Base-by-base conservation (phyloP, 2,329 filamentous ascomycete species). In the Phialophora chinensis region DNA sequence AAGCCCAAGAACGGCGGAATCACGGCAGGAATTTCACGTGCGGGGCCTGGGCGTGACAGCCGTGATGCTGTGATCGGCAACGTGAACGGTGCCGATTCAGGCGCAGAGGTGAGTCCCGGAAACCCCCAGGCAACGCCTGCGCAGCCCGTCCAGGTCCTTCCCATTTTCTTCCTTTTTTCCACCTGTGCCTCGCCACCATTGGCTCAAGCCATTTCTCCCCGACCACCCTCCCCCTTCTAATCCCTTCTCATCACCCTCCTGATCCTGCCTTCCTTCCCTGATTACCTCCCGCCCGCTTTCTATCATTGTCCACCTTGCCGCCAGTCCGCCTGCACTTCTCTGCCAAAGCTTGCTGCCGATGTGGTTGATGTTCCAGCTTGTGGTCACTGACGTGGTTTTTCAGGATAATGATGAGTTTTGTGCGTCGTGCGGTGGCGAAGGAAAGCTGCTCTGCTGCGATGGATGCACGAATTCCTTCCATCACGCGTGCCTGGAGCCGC, bases 371-470 rank as follows among this genome's bases (percentile, higher is more conserved):
- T 60, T 58, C 38, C 59, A 66, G 38, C 50, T 58, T 49, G 31
- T 66, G 60, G 58, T 38, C n/a, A 49, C 63, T 70, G 54, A 71
- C 66, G 60, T 66, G n/a, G 12, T 38, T 54, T 64, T 50, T 60
- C 67, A 87, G 72, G 90, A 97, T 69, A 96, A 96, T 78, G 92
- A 95, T 77, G 94, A 98, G 77, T 90, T 90, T 75, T 99, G 94
- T 81, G 90, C 90, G 68, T 88, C 92, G 54, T 99, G 95, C 80
- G 88, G 90, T 74, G 91, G 90, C 70, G 90, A 88, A 72, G 94
- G 94, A 65, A 88, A 92, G 72, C 86, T 99, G 69, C 85, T 98
- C 71, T 97, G 93, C 80, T 99, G 95, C 79, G 95, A 98, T 80
- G 91, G 91, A 69, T 99, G 95, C 80, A 87, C 90, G 67, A 88